Evolutionary conservation across 2,329 filamentous ascomycete species (phyloP).

Genomic region (Monosporascus ibericus): DNA sequence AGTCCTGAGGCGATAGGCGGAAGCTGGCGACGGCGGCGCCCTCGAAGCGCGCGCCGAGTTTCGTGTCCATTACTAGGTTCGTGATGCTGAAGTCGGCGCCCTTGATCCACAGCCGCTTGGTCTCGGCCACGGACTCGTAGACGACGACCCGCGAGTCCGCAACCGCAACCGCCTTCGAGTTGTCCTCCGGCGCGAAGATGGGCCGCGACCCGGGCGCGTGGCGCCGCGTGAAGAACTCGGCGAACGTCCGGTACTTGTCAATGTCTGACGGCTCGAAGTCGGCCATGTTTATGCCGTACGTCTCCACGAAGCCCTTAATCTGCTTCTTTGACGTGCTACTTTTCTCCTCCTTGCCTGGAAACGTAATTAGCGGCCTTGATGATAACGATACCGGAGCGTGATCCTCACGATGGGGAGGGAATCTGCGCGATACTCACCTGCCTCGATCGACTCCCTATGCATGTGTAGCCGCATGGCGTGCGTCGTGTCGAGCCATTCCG

Average conservation of each 20-base stretch:
- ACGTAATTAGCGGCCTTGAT: too few species aligned
- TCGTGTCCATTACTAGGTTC: conserved; percentile 29
- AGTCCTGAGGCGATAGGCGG: conserved; percentile 36
- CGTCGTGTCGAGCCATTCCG: conserved; percentile 33
- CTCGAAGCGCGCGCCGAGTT: conserved; percentile 26
- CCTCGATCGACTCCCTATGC: conserved; percentile 27
- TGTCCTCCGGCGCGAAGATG: conserved; percentile 19
- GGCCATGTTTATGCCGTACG: conserved; percentile 30
- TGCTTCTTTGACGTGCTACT: conserved; percentile 23
- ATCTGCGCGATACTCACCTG: conserved; percentile 14
- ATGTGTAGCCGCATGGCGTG: conserved; percentile 30
- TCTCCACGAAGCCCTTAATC: conserved; percentile 31
- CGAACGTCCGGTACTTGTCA: conserved; percentile 27
- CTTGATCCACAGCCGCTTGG: conserved; percentile 35
- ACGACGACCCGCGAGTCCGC: conserved; percentile 32
- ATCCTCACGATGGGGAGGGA: too few species aligned
- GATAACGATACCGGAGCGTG: too few species aligned
- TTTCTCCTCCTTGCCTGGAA: conserved; percentile 19
- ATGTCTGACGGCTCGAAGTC: conserved; percentile 30
- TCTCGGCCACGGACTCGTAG: conserved; percentile 27
- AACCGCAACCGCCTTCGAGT: conserved; percentile 23
- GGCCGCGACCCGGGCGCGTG: conserved; percentile 26
- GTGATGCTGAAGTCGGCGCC: conserved; percentile 35
- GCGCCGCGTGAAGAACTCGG: conserved; percentile 32
- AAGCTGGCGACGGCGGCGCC: conserved; percentile 33